Evolutionary conservation across 768 basidiomycete genomes (phyloP), one percentile per base, ranked within the genome.

Genomic region (Boletus rubescentipes): DNA sequence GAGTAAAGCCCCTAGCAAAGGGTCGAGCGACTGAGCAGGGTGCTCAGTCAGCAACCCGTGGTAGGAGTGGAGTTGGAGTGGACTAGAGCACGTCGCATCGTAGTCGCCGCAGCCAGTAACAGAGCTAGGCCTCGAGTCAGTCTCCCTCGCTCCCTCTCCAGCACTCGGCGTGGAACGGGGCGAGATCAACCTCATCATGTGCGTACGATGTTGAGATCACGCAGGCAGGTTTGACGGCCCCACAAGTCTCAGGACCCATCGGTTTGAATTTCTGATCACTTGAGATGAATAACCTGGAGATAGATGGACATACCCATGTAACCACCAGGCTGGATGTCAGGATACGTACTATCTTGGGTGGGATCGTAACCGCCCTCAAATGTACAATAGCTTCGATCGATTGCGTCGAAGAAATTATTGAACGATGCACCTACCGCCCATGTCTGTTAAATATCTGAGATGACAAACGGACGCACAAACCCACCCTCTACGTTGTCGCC

Each of bases 141-240:
- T n/a, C n/a, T n/a, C n/a, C n/a, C n/a, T n/a, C n/a, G n/a, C n/a
- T n/a, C n/a, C n/a, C n/a, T n/a, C n/a, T n/a, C n/a, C n/a, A n/a
- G n/a, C n/a, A n/a, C n/a, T 58, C 55, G 11, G 74, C 65, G 47
- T 77, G 78, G 46, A 68, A 67, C 0, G 67, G 67, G 1, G 67
- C 67, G 36, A 71, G 57, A n/a, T 72, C 69, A 14, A 59, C 69
- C 49, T 80, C 78, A 36, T 73, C 65, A 45, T 70, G 70, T 6
- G 57, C 54, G 55, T 80, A 79, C 2, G 78, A 79, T 2, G 75
- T 74, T 6, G 75, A 77, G 49, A 79, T 70, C 31, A 80, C 77
- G n/a, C 72, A 55, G 2, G 77, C 61, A 3, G 75, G 74, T 16
- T 63, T 59, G 8, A 71, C 61, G n/a, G 67, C 72, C 7, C 78